Base-by-base conservation (phyloP, 768 basidiomycete species). In the Cystofilobasidium bisporidii region DNA sequence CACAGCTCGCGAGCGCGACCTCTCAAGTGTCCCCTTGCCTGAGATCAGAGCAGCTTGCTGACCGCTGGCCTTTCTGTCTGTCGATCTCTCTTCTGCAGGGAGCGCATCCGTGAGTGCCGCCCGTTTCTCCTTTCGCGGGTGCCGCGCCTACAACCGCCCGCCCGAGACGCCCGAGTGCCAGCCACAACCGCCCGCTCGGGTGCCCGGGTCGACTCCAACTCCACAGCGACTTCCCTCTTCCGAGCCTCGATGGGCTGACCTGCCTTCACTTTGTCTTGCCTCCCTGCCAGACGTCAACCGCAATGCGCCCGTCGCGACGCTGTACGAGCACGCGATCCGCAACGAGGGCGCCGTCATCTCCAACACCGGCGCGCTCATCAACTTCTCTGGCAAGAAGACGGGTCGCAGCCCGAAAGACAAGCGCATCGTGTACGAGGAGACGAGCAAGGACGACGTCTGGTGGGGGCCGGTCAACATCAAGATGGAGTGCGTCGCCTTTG, bases 381-480 rank as follows among this genome's bases (percentile, higher is more conserved):
- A 99, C 84, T 99, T 98, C 75, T 96, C 92, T 14, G 96, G 96
- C 33, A 98, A 97, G 83, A 99, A 99, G 83, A 98, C 96, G 2
- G 96, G 96, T 65, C 84, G 96, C 59, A 87, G 86, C 72, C 96
- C 96, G 63, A 99, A 98, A 78, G 96, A 99, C 84, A 99, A 98
- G 84, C 92, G 96, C 70, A 97, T 99, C 75, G 96, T 99, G 75
- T 98, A 82, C 77, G 96, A 99, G 78, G 93, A 98, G 73, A 87
- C 89, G 62, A 87, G 85, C 79, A 96, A 91, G 79, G 91, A 97
- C 76, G 85, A 97, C 71, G 87, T 99, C 77, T 99, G 96, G 93
- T 98, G 96, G 96, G 94, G 96, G 47, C 87, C 90, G 36, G 92
- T 98, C 73, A 99, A 99, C 81, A 98, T 98, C 80, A 94, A 96